Base-by-base conservation (phyloP, 2,329 filamentous ascomycete species). In the Cryphonectria naterciae region DNA sequence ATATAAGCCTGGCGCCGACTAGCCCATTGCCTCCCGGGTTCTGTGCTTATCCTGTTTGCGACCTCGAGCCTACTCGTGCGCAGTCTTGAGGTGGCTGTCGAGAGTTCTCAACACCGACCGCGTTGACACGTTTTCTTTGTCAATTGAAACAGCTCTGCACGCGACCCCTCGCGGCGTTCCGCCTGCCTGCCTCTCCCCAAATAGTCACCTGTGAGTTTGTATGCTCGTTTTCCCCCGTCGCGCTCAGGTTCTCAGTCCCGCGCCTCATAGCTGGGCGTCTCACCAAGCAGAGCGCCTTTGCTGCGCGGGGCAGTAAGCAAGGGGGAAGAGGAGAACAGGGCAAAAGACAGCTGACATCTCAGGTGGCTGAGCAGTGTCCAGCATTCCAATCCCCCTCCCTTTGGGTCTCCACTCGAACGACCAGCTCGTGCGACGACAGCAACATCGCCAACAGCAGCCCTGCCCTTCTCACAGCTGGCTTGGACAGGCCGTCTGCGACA, bases 41-140 rank as follows among this genome's bases (percentile, higher is more conserved):
- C 35, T 61, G 2, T 39, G 58, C 58, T 61, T 61, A 39, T n/a
- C n/a, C 58, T 61, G 58, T 61, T 39, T 61, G 58, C 58, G 58
- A 61, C 58, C 32, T 39, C 17, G 58, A 39, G 32, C 25, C 58
- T n/a, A 13, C 32, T n/a, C 35, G 17, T 35, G 35, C 35, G 58
- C 13, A 19, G 35, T 39, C 35, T n/a, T 37, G 58, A 39, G 32
- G 58, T 22, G 19, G 8, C n/a, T 19, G 32, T 37, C 58, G 58
- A 61, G 19, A 61, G 15, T n/a, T 39, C 19, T 39, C 58, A 61
- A 10, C 58, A 25, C 32, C 35, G 32, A 32, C 58, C 32, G 32
- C 58, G 4, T 5, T 22, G 19, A 22, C 58, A n/a, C 58, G 8
- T 22, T n/a, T 13, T 32, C 19, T 13, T 22, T 11, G 32, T n/a